These are phyloP conservation scores for Termitomyces titanicus DNA, from an alignment of 768 basidiomycete species.

Conservation along the genomic window DNA sequence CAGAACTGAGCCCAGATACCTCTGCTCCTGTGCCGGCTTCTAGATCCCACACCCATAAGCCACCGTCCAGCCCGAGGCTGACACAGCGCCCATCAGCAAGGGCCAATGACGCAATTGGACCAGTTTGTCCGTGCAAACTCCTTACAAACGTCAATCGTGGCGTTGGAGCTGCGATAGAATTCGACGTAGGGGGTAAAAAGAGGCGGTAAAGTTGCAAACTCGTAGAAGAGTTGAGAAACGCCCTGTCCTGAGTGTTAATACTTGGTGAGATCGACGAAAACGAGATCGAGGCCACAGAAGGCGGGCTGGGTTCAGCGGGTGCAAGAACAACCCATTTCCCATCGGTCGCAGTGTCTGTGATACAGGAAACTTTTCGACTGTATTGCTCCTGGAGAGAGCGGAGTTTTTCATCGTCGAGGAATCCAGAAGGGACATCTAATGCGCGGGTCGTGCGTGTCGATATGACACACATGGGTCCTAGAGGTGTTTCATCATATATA, in stretches of 20 bases:
- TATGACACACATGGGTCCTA: conserved; percentile 42
- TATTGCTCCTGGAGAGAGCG: conserved; percentile 69
- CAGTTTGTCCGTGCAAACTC: conserved; percentile 64
- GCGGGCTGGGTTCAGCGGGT: conserved; percentile 40
- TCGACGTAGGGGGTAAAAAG: conserved; percentile 44
- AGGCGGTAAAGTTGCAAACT: conserved; percentile 75
- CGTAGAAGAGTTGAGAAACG: conserved; percentile 35
- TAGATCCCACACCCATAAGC: conserved; percentile 85
- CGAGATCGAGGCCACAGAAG: conserved; percentile 14
- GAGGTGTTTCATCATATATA: conserved; percentile 8
- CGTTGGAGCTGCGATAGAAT: conserved; percentile 45
- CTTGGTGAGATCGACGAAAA: conserved; percentile 9
- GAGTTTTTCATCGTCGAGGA: conserved; percentile 66
- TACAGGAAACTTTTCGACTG: conserved; percentile 65
- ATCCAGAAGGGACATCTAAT: conserved; percentile 67
- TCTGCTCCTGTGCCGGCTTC: conserved; percentile 53
- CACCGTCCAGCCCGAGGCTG: conserved; percentile 65
- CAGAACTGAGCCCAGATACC: conserved; percentile 27
- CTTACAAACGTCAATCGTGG: conserved; percentile 73
- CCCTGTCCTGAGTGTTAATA: neutral
- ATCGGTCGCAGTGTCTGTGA: conserved; percentile 77
- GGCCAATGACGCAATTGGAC: conserved; percentile 62
- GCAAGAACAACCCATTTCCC: conserved; percentile 85
- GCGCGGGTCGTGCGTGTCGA: conserved; percentile 65
- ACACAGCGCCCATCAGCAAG: conserved; percentile 84